Conservation (phyloP, 805 yeast genomes). For the Zygoascus ofunaensis region DNA sequence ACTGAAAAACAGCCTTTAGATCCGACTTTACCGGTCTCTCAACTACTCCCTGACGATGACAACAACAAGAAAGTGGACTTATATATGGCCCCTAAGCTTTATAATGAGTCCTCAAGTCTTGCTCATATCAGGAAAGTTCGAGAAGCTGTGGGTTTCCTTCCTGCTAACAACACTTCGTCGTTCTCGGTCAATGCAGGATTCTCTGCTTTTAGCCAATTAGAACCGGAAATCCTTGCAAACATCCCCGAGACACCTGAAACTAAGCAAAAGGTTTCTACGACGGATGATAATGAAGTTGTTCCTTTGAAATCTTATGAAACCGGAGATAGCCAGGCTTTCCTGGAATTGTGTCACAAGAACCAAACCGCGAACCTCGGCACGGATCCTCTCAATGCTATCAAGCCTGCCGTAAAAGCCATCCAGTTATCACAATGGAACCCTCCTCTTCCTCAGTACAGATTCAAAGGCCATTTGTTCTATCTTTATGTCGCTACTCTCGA, state of each 20-base stretch:
- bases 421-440: conserved; percentile 81
- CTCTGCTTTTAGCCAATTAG: conserved; percentile 33
- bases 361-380: neutral
- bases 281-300: conserved; percentile 9
- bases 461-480: conserved; percentile 74
- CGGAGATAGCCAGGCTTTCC: conserved; percentile 9
- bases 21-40: too few species aligned
- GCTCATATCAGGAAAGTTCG: conserved; percentile 58
- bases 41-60: too few species aligned
- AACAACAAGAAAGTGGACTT: too few species aligned
- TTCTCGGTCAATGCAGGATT: conserved; percentile 39
- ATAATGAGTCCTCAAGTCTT: conserved; percentile 50
- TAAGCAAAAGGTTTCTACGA: conserved; percentile 5
- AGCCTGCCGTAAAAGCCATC: conserved; percentile 45
- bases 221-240: conserved; percentile 10
- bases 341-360: conserved; percentile 3
- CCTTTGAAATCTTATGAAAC: conserved; percentile 16
- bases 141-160: conserved; percentile 44
- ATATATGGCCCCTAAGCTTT: conserved; percentile 48
- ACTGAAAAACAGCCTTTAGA: conserved; percentile 27
- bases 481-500: conserved; percentile 70
- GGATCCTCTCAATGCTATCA: conserved; percentile 11
- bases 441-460: conserved; percentile 51
- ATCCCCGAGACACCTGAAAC: conserved; percentile 12
- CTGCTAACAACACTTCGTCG: conserved; percentile 29